Evolutionary conservation across 2,329 filamentous ascomycete species (phyloP).

Genomic region (Sclerotinia trifoliorum): DNA sequence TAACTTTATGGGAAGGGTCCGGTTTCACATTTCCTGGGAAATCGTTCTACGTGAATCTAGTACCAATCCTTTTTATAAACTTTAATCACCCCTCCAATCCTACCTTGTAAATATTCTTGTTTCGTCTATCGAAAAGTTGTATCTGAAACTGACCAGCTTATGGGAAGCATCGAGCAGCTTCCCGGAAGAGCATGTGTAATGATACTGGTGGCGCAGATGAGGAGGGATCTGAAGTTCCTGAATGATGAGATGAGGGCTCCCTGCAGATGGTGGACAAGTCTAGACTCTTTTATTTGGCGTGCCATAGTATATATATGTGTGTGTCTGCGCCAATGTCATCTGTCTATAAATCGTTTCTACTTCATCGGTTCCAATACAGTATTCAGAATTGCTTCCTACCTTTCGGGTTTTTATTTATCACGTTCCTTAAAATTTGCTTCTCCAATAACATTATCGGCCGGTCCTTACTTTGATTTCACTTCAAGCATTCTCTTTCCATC

Average conservation of each 20-base stretch:
- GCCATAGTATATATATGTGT: conserved; percentile 4
- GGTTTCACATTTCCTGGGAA: neutral
- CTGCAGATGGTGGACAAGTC: neutral
- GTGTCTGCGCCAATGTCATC: neutral
- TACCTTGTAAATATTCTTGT: neutral
- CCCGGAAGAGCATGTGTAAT: neutral
- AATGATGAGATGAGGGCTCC: neutral
- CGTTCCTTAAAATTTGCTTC: neutral
- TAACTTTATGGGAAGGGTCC: no score
- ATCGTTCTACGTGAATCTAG: neutral
- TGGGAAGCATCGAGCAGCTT: neutral
- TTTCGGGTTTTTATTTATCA: neutral
- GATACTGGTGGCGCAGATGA: conserved; percentile 10
- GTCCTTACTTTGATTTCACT: neutral
- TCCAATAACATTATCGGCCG: neutral
- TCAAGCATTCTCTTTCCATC: neutral
- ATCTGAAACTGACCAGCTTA: neutral
- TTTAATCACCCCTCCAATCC: neutral
- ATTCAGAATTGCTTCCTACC: neutral
- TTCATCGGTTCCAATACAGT: neutral
- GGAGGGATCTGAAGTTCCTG: neutral
- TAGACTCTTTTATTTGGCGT: neutral
- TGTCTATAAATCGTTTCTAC: neutral
- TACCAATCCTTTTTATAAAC: neutral
- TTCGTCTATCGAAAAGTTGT: neutral